Evolutionary conservation across 768 basidiomycete species (phyloP), one percentile per base, ranked within the genome.

Genomic region (Mycena vitilis): DNA sequence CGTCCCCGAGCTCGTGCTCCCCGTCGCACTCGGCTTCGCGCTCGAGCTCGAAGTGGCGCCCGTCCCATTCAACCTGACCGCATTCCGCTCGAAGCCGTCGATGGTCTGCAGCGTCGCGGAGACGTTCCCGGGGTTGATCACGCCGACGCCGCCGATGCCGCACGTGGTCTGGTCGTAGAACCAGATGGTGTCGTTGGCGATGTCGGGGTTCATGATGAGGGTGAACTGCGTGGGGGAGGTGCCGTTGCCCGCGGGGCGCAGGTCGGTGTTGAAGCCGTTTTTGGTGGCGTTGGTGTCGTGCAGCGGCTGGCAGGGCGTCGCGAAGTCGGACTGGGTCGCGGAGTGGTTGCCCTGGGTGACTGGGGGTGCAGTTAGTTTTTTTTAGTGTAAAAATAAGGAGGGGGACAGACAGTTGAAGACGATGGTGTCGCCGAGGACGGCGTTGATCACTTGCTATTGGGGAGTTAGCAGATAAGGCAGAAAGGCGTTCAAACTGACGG

Each of bases 131-230:
- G 81, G 71, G 72, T 91, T 90, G 72, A 91, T 87, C 12, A 78
- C 89, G 47, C 89, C 89, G 51, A 90, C 89, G 38, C 87, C 89
- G 58, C 88, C 89, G 58, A 81, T 68, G 4, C 79, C 82, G 75
- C 89, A 91, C 9, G 84, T 84, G 69, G 82, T 83, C 66, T 71
- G 74, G 78, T 91, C 89, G 75, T 79, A 91, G 76, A 88, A 90
- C 88, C 88, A 91, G 55, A 88, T 80, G 22, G 89, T 85, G 13
- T 68, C 71, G 63, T 80, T 81, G 66, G 75, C 79, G 65, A 84
- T 79, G 60, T 85, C 77, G 12, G 74, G 63, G 51, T 74, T 72
- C 73, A 91, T 82, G 22, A 84, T 78, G 47, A 89, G 80, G 30
- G 75, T 40, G 45, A 87, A 81, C 56, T 80, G 81, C 34, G 87